These are phyloP conservation scores for Syzygium syzygioides DNA, from an alignment of 441 rosid genomes.

Conservation along the genomic window DNA sequence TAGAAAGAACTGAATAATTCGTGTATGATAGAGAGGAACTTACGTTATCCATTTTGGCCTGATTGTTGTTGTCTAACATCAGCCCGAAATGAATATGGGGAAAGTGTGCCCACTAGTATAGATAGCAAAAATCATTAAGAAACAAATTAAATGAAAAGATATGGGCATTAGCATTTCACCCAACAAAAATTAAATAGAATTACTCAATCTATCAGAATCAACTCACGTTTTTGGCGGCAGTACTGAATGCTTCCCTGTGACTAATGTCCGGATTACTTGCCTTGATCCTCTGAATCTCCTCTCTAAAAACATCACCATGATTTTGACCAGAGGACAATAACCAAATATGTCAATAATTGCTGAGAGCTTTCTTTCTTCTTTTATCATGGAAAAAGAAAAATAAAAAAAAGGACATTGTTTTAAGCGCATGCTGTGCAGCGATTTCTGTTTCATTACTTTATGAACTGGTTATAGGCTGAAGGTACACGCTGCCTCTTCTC, in stretches of 20 bases:
- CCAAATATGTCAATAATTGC: not conserved
- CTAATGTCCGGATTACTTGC: conserved; percentile 85
- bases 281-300: conserved; percentile 98
- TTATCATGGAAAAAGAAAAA: not conserved
- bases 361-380: not conserved
- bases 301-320: conserved; percentile 31
- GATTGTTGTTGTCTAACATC: conserved; percentile 74
- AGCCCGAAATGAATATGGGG: conserved; percentile 91
- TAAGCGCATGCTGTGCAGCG: not conserved
- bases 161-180: not conserved
- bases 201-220: not conserved
- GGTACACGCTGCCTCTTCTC: conserved; percentile 98
- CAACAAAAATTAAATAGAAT: not conserved
- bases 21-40: conserved; percentile 12
- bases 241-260: conserved; percentile 97
- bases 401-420: not conserved
- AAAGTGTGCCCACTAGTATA: conserved; percentile 85
- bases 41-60: conserved; percentile 55
- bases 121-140: not conserved
- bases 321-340: not conserved
- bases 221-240: conserved; percentile 96
- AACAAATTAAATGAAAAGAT: not conserved
- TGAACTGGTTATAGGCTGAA: conserved; percentile 96
- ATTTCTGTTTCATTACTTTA: conserved; percentile 49
- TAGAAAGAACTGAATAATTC: too few species aligned